Conservation (phyloP, 2,329 filamentous ascomycete species). For the Aureobasidium subglaciale region DNA sequence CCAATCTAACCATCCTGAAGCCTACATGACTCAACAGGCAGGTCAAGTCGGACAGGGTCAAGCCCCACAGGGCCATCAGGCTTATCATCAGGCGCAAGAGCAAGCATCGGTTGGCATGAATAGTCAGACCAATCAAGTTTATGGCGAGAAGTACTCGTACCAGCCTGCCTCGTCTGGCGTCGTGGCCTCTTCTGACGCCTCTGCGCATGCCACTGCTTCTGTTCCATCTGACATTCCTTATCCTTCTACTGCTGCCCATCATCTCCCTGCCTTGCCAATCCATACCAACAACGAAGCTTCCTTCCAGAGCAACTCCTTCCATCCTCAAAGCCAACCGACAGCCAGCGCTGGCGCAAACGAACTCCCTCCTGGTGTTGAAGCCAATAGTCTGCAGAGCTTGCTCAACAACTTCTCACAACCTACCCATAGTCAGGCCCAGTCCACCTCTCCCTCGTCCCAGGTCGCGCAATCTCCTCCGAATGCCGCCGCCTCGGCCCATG, state of each 20-base stretch:
- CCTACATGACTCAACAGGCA: conserved; percentile 1
- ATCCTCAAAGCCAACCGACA: conserved; percentile 3
- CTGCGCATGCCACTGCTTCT: conserved; percentile 16
- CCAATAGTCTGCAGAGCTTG: conserved; percentile 11
- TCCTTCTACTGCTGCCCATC: conserved; percentile 4
- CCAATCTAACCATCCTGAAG: not conserved
- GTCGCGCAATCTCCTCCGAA: conserved; percentile 25
- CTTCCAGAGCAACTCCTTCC: conserved; percentile 19
- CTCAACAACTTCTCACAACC: conserved; percentile 21
- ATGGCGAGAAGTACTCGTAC: conserved; percentile 10
- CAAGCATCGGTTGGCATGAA: conserved; percentile 6
- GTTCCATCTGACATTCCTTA: conserved; percentile 1
- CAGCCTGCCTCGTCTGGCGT: conserved; percentile 3
- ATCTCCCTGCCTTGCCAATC: conserved; percentile 13
- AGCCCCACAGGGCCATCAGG: not conserved
- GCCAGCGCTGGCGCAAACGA: not conserved
- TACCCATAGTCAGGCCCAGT: conserved; percentile 22
- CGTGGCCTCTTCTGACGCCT: conserved; percentile 29
- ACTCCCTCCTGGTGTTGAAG: conserved; percentile 8
- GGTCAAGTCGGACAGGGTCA: not conserved
- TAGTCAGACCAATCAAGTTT: conserved; percentile 14
- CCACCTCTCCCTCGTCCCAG: conserved; percentile 24
- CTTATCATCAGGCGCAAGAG: conserved; percentile 13
- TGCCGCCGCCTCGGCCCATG: conserved; percentile 42
- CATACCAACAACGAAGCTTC: conserved; percentile 10